Evolutionary conservation across 805 yeast genomes (phyloP), one percentile per base, ranked within the genome.

Genomic region (Wickerhamomyces kurtzmanii): DNA sequence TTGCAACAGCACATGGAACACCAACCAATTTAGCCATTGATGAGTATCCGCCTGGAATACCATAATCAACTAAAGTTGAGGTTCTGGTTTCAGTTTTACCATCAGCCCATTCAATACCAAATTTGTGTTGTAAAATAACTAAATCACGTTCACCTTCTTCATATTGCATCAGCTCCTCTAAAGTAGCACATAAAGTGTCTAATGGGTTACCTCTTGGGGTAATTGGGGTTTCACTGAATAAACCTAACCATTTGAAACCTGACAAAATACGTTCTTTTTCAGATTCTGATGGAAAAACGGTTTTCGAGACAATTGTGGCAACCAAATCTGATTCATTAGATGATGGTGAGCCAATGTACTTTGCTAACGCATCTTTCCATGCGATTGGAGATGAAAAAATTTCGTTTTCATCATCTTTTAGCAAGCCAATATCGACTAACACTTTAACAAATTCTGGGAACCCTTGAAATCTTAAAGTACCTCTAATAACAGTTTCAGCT

Each of bases 11-110:
- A 63, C 95, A 89, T 42, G 98, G 98, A 39, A 86, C 89, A 66
- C 98, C 98, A 31, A 91, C 98, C 40, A 84, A 73, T 56, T 89
- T 87, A 42, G 98, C 98, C 98, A 91, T 91, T 20, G 97, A 87
- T 22, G 94, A 80, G 76, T 89, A 91, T 31, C 91, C 89, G 36
- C 87, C 85, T 46, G 80, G 80, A 43, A 71, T 76, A 65, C 98
- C 98, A 59, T 83, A 84, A 59, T 86, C 95, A 20, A 87, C 89
- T 52, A 91, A 67, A 34, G 98, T 91, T 13, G 96, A 82, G 33
- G 97, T 87, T 71, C 97, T 86, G 38, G 79, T 71, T 65, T 91
- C 97, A 31, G 69, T 72, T 40, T 74, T 58, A 43, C 97, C 97
- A 49, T 91, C 91, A 31, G 89, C 86, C 89, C 94, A 84, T 62